A percentile compares a stretch with the other conserved stretches of the same genome.
phyloP scores from a whole-genome alignment of 352 stramenopile genomes.

The Phytopythium ostracodes region DNA sequence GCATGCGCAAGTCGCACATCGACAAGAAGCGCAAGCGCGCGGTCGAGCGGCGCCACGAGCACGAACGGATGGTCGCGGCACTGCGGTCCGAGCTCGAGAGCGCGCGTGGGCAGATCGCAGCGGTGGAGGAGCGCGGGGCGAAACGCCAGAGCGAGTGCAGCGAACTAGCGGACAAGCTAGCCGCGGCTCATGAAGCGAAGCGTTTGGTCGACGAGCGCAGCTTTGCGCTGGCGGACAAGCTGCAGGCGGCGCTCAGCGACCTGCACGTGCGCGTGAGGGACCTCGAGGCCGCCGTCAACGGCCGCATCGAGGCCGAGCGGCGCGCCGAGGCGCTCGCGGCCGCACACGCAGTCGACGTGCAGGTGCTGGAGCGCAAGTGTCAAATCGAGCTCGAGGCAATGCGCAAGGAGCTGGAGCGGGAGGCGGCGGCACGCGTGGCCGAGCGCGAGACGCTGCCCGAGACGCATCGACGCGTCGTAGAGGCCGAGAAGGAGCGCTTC shows the following conservation, averaged over 20 bases:
- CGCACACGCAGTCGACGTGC: slow-evolving; percentile 43
- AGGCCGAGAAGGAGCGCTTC: slow-evolving; percentile 58
- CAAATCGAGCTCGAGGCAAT: slow-evolving; percentile 46
- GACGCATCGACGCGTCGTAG: slow-evolving; percentile 46
- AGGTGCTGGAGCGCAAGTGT: slow-evolving; percentile 59
- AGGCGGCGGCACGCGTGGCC: slow-evolving; percentile 29
- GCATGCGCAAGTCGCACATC: slow-evolving; percentile 61
- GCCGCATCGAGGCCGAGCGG: slow-evolving; percentile 43
- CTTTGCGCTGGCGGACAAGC: slow-evolving; percentile 47
- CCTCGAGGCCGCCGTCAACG: slow-evolving; percentile 49
- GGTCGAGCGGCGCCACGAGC: slow-evolving; percentile 51
- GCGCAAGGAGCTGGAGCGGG: slow-evolving; percentile 30
- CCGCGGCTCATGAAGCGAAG: slow-evolving; percentile 29
- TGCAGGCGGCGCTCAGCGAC: slow-evolving; percentile 60
- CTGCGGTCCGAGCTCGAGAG: slow-evolving; percentile 36
- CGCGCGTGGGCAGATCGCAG: slow-evolving; percentile 12
- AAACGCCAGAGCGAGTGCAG: slow-evolving; percentile 22
- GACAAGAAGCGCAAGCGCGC: slow-evolving; percentile 73
- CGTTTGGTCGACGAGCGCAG: slow-evolving; percentile 42
- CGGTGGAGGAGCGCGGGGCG: slow-evolving; percentile 10
- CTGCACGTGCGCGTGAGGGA: slow-evolving; percentile 65
- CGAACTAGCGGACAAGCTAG: slow-evolving; percentile 16
- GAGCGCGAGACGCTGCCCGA: slow-evolving; percentile 62
- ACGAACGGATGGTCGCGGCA: slow-evolving; percentile 41
- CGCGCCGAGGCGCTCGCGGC: slow-evolving; percentile 38